Evolutionary conservation across 768 basidiomycete genomes (phyloP).

Genomic region (Chalciporus piperatus): DNA sequence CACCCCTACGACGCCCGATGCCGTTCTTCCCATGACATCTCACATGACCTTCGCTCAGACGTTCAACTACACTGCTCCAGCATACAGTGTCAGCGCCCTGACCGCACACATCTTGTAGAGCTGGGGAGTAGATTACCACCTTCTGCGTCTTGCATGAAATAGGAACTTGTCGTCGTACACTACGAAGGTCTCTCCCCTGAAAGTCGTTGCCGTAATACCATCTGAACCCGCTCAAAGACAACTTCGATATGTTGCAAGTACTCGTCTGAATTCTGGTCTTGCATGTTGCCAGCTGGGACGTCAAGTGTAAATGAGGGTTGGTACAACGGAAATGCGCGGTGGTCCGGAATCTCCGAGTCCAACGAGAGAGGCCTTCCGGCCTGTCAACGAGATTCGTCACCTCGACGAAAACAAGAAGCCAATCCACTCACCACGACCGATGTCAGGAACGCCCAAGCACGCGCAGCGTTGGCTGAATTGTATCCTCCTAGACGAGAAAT

Average conservation of each 20-base stretch:
- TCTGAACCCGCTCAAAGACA: conserved; percentile 36
- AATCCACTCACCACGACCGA: conserved; percentile 59
- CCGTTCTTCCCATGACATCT: conserved; percentile 45
- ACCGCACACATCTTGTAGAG: conserved; percentile 8
- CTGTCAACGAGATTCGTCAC: conserved; percentile 34
- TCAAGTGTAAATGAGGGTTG: conserved; percentile 81
- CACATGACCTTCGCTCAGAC: conserved; percentile 46
- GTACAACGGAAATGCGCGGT: conserved; percentile 67
- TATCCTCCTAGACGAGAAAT: conserved; percentile 65
- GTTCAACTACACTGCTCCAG: conserved; percentile 55
- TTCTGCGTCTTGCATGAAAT: not conserved
- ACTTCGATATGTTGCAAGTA: conserved; percentile 48
- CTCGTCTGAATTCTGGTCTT: conserved; percentile 65
- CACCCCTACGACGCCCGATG: conserved; percentile 47
- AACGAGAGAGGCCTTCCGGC: conserved; percentile 50
- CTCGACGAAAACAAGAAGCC: not conserved
- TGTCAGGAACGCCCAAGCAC: conserved; percentile 85
- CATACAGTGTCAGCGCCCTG: conserved; percentile 40
- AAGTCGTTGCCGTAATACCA: conserved; percentile 18
- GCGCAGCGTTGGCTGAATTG: conserved; percentile 75
- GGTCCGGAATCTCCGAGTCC: conserved; percentile 74
- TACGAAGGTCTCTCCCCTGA: not conserved
- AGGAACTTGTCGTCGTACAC: not conserved
- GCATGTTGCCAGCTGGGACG: conserved; percentile 68
- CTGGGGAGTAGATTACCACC: not conserved